These are phyloP conservation scores for Phytopythium chamaehyphon DNA, from an alignment of 352 stramenopile genomes.

Conservation along the genomic window DNA sequence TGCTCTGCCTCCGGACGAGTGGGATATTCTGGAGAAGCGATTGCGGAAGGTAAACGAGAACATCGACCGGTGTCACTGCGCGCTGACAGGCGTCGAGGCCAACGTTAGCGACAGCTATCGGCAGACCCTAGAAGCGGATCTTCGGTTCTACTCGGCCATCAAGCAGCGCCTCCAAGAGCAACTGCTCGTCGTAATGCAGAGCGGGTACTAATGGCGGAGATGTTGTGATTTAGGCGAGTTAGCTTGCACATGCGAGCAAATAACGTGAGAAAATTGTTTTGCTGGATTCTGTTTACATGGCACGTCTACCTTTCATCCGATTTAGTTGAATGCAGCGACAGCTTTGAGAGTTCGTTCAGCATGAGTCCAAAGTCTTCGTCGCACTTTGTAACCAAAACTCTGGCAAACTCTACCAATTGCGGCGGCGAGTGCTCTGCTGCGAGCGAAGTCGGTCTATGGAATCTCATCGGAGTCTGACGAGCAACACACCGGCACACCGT, in stretches of 20 bases:
- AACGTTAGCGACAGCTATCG: conserved; percentile 53
- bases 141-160: conserved; percentile 70
- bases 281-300: not conserved
- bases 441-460: not conserved
- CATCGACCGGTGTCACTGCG: conserved; percentile 57
- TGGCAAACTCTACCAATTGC: conserved; percentile 5
- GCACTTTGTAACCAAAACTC: not conserved
- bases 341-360: not conserved
- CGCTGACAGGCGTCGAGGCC: conserved; percentile 35
- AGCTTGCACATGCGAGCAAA: not conserved
- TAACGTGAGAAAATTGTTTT: not conserved
- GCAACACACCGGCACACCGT: conserved; percentile 1
- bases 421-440: not conserved
- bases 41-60: conserved; percentile 68
- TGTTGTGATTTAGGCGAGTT: not conserved
- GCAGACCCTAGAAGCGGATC: conserved; percentile 51
- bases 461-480: not conserved
- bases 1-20: conserved; percentile 56
- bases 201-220: conserved; percentile 43
- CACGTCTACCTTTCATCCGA: not conserved
- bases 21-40: conserved; percentile 55
- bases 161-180: conserved; percentile 73
- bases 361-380: conserved; percentile 5
- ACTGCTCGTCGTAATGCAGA: conserved; percentile 66
- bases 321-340: not conserved